Conservation (phyloP, 495 filamentous ascomycete species). For the Podospora didyma region DNA sequence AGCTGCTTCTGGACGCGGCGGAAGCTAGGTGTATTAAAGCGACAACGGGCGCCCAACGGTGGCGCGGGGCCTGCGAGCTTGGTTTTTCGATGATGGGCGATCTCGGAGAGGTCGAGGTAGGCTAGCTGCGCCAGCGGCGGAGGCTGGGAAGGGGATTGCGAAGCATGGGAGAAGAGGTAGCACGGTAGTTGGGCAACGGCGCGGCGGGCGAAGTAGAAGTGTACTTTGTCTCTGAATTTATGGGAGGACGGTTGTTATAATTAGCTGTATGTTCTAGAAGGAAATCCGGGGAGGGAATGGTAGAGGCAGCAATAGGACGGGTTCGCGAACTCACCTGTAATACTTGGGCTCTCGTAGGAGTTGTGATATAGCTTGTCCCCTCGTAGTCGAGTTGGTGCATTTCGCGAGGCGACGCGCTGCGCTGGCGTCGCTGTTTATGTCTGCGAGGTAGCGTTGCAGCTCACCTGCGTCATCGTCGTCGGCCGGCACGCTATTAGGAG, state of each 20-base stretch:
- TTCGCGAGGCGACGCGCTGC: not conserved
- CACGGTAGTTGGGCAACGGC: constrained; percentile 1
- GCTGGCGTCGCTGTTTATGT: not conserved
- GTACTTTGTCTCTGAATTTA: constrained; percentile 1
- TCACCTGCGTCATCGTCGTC: not conserved
- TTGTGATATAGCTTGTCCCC: not conserved
- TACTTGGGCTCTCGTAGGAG: not conserved
- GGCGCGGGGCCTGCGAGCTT: not conserved
- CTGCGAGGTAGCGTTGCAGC: constrained; percentile 1
- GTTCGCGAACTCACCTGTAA: not conserved
- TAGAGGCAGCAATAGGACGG: constrained; percentile 1
- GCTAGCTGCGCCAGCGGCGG: not conserved
- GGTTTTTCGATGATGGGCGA: not conserved
- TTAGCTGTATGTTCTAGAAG: not conserved
- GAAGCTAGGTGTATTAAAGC: not conserved
- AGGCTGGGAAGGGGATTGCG: constrained; percentile 3
- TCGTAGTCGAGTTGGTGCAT: not conserved
- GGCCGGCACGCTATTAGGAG: not conserved
- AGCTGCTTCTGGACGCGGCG: constrained; percentile 2
- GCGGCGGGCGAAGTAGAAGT: constrained; percentile 1
- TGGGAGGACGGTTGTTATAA: not conserved
- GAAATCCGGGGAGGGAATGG: not conserved
- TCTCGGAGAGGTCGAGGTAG: constrained; percentile 2
- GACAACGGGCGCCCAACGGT: not conserved
- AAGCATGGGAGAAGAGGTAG: not conserved